Conservation (phyloP, 1,284 basidiomycete genomes). For the Malassezia brasiliensis region DNA sequence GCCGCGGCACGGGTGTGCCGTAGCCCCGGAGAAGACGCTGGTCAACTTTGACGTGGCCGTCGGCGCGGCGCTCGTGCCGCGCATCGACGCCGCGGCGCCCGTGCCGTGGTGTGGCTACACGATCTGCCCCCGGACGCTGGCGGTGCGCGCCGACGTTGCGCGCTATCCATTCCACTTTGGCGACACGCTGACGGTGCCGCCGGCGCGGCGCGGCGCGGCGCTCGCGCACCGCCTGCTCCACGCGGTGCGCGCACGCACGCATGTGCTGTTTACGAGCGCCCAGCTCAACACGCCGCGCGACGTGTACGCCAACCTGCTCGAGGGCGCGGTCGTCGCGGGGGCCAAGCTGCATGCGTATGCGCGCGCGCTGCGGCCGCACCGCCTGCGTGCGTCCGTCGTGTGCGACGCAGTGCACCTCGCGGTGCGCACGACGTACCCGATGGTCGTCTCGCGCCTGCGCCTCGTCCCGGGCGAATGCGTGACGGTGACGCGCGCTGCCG, state of each 20-base stretch:
- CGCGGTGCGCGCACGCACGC: constrained; percentile 40
- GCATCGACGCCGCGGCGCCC: constrained; percentile 13
- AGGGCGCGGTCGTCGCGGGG: constrained; percentile 71
- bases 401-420: constrained; percentile 16
- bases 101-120: constrained; percentile 46
- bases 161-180: constrained; percentile 29
- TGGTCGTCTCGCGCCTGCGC: constrained; percentile 15
- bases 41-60: constrained; percentile 72
- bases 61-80: constrained; percentile 52
- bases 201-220: constrained; percentile 34
- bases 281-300: constrained; percentile 59
- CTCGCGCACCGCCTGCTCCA: constrained; percentile 33
- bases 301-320: constrained; percentile 72
- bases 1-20: constrained; percentile 76
- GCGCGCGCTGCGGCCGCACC: constrained; percentile 53
- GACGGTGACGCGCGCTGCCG: constrained; percentile 14
- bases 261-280: constrained; percentile 68
- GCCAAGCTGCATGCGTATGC: constrained; percentile 77
- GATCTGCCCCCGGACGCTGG: constrained; percentile 26
- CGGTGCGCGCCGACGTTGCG: constrained; percentile 30
- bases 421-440: constrained; percentile 19
- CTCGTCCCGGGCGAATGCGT: constrained; percentile 16
- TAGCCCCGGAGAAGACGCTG: constrained; percentile 77
- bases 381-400: constrained; percentile 9
- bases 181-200: constrained; percentile 47